Percentiles rank a stretch among this genome's conserved stretches.
These are phyloP conservation scores for Leccinum subrobustum DNA, from an alignment of 1,284 basidiomycete genomes.

Conservation along the genomic window DNA sequence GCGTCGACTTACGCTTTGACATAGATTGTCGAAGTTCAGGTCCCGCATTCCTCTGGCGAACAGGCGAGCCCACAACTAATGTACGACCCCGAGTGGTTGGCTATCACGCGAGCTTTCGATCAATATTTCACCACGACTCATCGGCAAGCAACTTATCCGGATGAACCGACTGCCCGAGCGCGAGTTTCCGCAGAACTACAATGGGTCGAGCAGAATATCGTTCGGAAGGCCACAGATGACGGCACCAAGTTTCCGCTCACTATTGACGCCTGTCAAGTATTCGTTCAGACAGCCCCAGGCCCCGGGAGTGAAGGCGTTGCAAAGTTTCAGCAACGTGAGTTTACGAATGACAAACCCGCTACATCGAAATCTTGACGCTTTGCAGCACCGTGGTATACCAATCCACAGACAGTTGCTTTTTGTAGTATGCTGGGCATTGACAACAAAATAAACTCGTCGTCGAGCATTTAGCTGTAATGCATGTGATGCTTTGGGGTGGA, in stretches of 20 bases:
- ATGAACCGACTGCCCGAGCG: constrained; percentile 51
- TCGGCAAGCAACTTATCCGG: constrained; percentile 57
- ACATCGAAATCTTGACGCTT: background rate
- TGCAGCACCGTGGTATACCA: constrained; percentile 51
- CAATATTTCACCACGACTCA: constrained; percentile 64
- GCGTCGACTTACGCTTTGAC: constrained; percentile 1
- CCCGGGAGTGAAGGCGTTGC: constrained; percentile 42
- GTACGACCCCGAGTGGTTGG: constrained; percentile 92
- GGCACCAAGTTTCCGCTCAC: constrained; percentile 19
- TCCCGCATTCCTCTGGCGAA: constrained; percentile 7
- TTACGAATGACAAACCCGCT: background rate
- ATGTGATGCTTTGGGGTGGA: background rate
- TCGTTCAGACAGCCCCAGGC: constrained; percentile 73
- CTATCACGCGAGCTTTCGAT: constrained; percentile 86
- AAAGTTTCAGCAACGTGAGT: constrained; percentile 51
- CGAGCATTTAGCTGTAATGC: background rate
- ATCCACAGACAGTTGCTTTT: constrained; percentile 90
- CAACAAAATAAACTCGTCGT: constrained; percentile 70
- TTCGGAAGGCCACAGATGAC: constrained; percentile 37
- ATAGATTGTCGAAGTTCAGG: constrained; percentile 71
- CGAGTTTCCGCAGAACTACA: constrained; percentile 63
- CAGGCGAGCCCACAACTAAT: constrained; percentile 42
- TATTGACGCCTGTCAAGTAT: constrained; percentile 61
- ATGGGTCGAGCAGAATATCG: constrained; percentile 60
- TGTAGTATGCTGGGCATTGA: constrained; percentile 77